Evolutionary conservation across 495 filamentous ascomycete species (phyloP).

Genomic region (Trichoderma parareesei): DNA sequence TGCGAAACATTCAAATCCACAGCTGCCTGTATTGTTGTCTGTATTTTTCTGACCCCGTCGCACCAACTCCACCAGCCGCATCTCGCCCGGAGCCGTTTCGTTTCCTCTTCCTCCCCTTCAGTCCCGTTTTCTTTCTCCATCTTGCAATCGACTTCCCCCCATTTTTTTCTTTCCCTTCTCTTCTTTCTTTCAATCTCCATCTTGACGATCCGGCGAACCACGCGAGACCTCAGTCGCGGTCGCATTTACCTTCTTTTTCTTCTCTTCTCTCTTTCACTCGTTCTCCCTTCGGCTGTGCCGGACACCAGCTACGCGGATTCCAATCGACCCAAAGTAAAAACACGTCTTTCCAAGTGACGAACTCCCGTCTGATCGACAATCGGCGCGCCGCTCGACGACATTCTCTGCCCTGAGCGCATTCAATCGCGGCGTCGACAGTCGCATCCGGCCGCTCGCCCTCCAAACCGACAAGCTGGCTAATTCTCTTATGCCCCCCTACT

Average conservation of each 20-base stretch:
- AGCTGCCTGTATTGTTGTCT: neutral
- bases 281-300: slow-evolving; percentile 8
- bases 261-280: slow-evolving; percentile 16
- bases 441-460: slow-evolving; percentile 9
- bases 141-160: neutral
- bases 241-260: slow-evolving; percentile 16
- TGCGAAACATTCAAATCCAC: neutral
- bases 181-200: neutral
- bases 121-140: slow-evolving; percentile 10
- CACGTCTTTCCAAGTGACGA: slow-evolving; percentile 14
- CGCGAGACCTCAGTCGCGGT: slow-evolving; percentile 14
- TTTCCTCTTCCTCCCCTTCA: slow-evolving; percentile 3
- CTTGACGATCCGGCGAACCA: slow-evolving; percentile 5
- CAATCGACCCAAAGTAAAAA: neutral
- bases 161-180: neutral
- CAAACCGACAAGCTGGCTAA: neutral
- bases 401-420: slow-evolving; percentile 14
- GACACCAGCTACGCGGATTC: slow-evolving; percentile 7
- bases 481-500: slow-evolving; percentile 61
- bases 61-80: slow-evolving; percentile 6
- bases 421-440: slow-evolving; percentile 11
- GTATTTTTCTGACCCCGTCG: slow-evolving; percentile 6
- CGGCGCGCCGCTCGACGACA: slow-evolving; percentile 9
- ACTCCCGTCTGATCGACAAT: slow-evolving; percentile 8
- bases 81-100: neutral